Conservation (phyloP, 257 asterid species). For the Solanum boliviense region DNA sequence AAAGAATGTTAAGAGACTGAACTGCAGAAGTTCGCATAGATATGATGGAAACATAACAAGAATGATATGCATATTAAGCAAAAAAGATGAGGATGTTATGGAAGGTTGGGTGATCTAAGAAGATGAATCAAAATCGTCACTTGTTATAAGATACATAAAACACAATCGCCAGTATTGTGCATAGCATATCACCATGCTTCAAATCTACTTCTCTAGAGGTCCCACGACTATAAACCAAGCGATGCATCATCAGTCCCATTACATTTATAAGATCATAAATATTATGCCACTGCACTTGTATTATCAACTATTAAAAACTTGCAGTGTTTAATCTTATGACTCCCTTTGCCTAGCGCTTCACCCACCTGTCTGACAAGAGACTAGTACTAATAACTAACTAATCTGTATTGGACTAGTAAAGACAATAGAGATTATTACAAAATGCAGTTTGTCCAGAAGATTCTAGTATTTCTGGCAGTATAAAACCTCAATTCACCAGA, state of each 20-base stretch:
- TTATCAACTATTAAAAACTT: not conserved
- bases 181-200: not conserved
- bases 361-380: not conserved
- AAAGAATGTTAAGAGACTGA: not conserved
- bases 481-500: not conserved
- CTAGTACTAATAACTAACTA: not conserved
- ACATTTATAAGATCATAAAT: not conserved
- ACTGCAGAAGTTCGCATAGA: not conserved
- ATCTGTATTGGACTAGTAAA: not conserved
- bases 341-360: not conserved
- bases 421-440: not conserved
- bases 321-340: not conserved
- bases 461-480: not conserved
- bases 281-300: not conserved
- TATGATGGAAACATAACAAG: not conserved
- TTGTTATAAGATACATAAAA: not conserved
- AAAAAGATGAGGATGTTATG: not conserved
- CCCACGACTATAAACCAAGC: not conserved
- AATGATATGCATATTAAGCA: not conserved
- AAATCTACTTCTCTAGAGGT: not conserved
- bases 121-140: not conserved
- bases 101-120: not conserved
- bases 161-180: not conserved
- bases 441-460: not conserved
- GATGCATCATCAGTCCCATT: not conserved